phyloP scores from a whole-genome alignment of 78 protist species.

The Anaeramoeba flamelloides region DNA sequence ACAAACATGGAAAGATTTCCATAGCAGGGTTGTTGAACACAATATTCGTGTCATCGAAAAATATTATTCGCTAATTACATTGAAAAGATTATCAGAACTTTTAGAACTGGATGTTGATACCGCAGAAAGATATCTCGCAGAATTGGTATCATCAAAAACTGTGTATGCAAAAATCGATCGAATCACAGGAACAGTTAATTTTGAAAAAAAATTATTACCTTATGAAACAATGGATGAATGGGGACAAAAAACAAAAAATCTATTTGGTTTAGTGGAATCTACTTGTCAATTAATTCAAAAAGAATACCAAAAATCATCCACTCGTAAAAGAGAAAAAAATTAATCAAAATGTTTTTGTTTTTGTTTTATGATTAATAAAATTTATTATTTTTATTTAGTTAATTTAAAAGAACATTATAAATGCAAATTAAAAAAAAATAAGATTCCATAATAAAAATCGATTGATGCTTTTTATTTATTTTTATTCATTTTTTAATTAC shows the following conservation, averaged over 20 bases:
- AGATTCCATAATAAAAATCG: no score
- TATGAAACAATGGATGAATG: conserved; percentile 40
- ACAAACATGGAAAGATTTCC: neutral
- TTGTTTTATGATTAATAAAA: no score
- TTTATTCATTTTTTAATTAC: no score
- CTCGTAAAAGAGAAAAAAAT: no score
- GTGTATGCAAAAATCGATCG: conserved; percentile 50
- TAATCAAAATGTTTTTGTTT: no score
- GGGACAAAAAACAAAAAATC: conserved; percentile 28
- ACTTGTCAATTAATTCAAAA: conserved; percentile 57
- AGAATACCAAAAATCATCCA: no score
- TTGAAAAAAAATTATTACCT: conserved; percentile 23
- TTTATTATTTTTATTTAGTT: no score
- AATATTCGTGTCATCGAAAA: conserved; percentile 39
- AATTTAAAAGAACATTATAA: no score
- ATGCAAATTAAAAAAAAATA: no score
- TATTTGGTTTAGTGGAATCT: conserved; percentile 40
- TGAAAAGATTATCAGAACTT: conserved; percentile 34
- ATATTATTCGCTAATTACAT: conserved; percentile 44
- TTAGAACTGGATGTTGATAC: conserved; percentile 16
- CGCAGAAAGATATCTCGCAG: conserved; percentile 31
- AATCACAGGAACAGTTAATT: conserved; percentile 36
- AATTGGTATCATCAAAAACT: conserved; percentile 28
- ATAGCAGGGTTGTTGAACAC: conserved; percentile 4
- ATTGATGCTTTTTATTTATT: no score